Percentiles rank a stretch among this genome's conserved stretches.
Conservation (phyloP, 306 rosid species). For the Prunus davidiana region DNA sequence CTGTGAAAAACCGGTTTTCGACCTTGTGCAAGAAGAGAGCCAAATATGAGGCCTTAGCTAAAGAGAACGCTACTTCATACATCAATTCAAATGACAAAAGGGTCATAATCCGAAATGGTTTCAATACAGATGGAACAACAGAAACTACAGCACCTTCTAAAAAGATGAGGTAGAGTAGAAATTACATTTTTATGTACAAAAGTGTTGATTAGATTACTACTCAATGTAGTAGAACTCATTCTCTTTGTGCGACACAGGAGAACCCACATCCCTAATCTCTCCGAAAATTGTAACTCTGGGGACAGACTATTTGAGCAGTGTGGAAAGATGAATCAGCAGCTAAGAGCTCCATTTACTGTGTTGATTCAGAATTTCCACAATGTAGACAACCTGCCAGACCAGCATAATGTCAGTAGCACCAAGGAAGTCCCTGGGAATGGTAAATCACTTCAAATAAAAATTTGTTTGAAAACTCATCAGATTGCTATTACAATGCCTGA, state of each 20-base stretch:
- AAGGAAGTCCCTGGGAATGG: conserved; percentile 49
- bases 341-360: conserved; percentile 77
- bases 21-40: conserved; percentile 98
- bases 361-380: conserved; percentile 65
- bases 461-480: conserved; percentile 12
- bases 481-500: conserved; percentile 22
- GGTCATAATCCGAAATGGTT: conserved; percentile 44
- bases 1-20: conserved; percentile 95
- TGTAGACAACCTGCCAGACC: conserved; percentile 47
- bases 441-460: conserved; percentile 32
- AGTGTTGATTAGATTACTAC: conserved; percentile 13
- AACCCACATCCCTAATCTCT: conserved; percentile 54
- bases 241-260: conserved; percentile 45
- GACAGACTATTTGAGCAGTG: conserved; percentile 61
- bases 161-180: conserved; percentile 64
- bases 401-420: conserved; percentile 39
- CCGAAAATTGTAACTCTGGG: conserved; percentile 47
- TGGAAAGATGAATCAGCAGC: conserved; percentile 49
- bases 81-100: conserved; percentile 76
- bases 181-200: conserved; percentile 6
- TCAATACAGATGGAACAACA: conserved; percentile 42
- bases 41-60: conserved; percentile 85
- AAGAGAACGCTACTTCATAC: conserved; percentile 68
- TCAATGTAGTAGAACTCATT: conserved; percentile 16
- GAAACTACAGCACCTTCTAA: conserved; percentile 49